Evolutionary conservation across 768 basidiomycete genomes (phyloP).

Genomic region (Leucocoprinus leucothites): DNA sequence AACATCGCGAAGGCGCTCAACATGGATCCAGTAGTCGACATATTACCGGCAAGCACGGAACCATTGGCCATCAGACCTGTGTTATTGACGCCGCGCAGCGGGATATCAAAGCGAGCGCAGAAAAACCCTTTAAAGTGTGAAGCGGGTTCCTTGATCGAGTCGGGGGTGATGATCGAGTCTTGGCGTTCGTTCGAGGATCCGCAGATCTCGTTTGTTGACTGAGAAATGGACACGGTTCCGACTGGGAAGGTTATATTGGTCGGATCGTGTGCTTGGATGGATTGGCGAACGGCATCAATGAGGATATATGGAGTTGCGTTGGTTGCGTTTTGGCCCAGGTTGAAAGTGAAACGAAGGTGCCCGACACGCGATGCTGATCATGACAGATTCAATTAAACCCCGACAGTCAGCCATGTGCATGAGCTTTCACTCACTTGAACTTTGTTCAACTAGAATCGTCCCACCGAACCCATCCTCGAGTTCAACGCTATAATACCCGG

Average conservation of each 20-base stretch:
- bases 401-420: background rate
- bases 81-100: background rate
- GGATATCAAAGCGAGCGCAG: slow-evolving; percentile 50
- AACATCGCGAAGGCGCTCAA: slow-evolving; percentile 53
- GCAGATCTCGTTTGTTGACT: slow-evolving; percentile 1
- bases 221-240: slow-evolving; percentile 46
- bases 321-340: slow-evolving; percentile 19
- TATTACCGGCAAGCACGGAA: slow-evolving; percentile 5
- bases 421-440: slow-evolving; percentile 45
- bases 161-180: slow-evolving; percentile 51
- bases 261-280: slow-evolving; percentile 49
- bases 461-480: slow-evolving; percentile 52
- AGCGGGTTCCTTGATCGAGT: slow-evolving; percentile 32
- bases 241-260: slow-evolving; percentile 48
- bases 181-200: slow-evolving; percentile 7
- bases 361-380: slow-evolving; percentile 66
- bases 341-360: slow-evolving; percentile 70
- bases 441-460: slow-evolving; percentile 52
- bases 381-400: background rate
- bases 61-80: slow-evolving; percentile 14
- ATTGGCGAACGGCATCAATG: slow-evolving; percentile 63
- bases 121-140: slow-evolving; percentile 51
- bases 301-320: slow-evolving; percentile 50
- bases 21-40: slow-evolving; percentile 35
- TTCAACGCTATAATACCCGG: slow-evolving; percentile 54